Base-by-base conservation (phyloP, 2,329 filamentous ascomycete species). In the Colletotrichum incanum region DNA sequence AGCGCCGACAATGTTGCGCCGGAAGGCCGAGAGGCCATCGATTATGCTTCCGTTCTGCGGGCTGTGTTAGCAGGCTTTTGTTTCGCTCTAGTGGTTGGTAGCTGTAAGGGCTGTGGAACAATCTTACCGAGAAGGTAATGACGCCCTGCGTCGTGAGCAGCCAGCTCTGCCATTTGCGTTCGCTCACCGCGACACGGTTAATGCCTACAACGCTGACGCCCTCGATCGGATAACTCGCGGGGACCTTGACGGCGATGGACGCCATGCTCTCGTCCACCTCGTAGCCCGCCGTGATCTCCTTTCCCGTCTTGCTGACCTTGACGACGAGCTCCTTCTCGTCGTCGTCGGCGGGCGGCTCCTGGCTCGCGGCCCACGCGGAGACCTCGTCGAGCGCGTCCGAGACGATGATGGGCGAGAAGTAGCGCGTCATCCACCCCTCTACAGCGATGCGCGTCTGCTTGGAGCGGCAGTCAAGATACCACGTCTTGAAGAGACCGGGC, bases 81-180 rank as follows among this genome's bases (percentile, higher is more conserved):
- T 37, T 37, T 39, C 23, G 37, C 8, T 39, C 34, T 8, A 3
- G 23, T 28, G 28, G 8, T 45, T 23, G 18, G 11, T 2, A 49
- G 65, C n/a, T 14, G 1, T 2, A 2, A 20, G 45, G 26, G 28
- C 37, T 26, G 55, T 34, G 8, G 47, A 55, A 47, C 58, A 23
- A 26, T 79, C 86, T 78, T 84, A 90, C 88, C 74, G 94, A 94
- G 79, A 98, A 97, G 52, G 94, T 96, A 77, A 99, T 98, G 55
- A 96, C 94, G 5, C 94, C 95, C 76, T 98, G 94, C 4, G 94
- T 96, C 9, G 92, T 94, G 78, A 94, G 88, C 73, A 98, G 87
- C 95, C 96, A 98, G 73, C 89, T 93, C 81, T 94, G 92, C 96
- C 96, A 99, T 79, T 96, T 97, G 81, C 92, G 92, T 79, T 98